These are phyloP conservation scores for Agaricus sinodeliciosus DNA, from an alignment of 768 basidiomycete genomes.

Conservation along the genomic window DNA sequence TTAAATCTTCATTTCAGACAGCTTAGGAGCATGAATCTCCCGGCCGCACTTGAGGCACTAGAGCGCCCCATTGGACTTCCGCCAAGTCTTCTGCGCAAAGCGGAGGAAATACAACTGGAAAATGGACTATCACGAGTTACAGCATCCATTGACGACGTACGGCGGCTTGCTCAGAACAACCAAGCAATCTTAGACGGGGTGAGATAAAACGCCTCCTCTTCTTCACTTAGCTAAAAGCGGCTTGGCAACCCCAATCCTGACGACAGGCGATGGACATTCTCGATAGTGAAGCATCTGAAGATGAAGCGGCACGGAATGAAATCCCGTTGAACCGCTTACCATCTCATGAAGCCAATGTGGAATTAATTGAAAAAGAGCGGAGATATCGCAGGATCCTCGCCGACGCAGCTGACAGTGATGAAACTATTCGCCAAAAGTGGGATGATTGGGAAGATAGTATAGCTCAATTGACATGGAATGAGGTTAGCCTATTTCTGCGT, in stretches of 20 bases:
- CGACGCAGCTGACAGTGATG: slow-evolving; percentile 72
- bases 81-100: slow-evolving; percentile 78
- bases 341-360: slow-evolving; percentile 75
- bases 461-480: slow-evolving; percentile 56
- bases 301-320: slow-evolving; percentile 60
- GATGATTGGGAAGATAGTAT: slow-evolving; percentile 80
- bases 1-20: slow-evolving; percentile 32
- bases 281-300: slow-evolving; percentile 86
- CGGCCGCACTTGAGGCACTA: slow-evolving; percentile 80
- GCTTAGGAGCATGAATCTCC: slow-evolving; percentile 69
- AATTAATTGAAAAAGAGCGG: slow-evolving; percentile 63
- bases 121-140: slow-evolving; percentile 72
- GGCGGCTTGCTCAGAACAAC: slow-evolving; percentile 57
- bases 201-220: slow-evolving; percentile 13
- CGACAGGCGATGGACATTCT: slow-evolving; percentile 79
- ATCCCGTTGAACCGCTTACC: slow-evolving; percentile 44
- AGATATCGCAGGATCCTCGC: slow-evolving; percentile 67
- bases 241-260: not conserved
- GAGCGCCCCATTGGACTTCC: slow-evolving; percentile 86
- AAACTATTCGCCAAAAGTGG: slow-evolving; percentile 76
- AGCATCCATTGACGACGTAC: slow-evolving; percentile 65
- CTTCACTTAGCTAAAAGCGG: not conserved
- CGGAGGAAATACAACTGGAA: slow-evolving; percentile 75
- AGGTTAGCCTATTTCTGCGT: slow-evolving; percentile 37
- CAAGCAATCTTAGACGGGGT: slow-evolving; percentile 71